These are phyloP conservation scores for Tritrichomonas foetus DNA, from an alignment of 208 protist genomes.

Conservation along the genomic window DNA sequence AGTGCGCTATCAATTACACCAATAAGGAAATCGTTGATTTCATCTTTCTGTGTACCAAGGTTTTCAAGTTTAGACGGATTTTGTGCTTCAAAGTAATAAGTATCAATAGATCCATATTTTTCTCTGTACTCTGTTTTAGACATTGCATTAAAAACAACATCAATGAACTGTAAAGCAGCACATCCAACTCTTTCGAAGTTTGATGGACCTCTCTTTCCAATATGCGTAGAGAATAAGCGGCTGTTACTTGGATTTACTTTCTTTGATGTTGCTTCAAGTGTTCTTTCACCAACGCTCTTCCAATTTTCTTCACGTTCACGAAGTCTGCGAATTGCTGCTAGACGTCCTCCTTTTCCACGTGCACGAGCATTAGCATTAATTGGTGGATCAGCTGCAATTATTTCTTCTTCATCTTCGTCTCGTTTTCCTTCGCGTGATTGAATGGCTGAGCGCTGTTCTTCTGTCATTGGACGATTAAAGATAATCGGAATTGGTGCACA, in stretches of 20 bases:
- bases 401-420: background rate
- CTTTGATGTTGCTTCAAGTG: background rate
- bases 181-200: no score
- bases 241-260: background rate
- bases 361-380: background rate
- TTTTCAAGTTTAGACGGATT: background rate
- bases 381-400: background rate
- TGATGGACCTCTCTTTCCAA: background rate
- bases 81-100: background rate
- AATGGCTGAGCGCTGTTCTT: background rate
- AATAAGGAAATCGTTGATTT: background rate
- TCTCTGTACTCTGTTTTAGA: background rate
- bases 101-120: background rate
- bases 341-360: background rate
- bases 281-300: slow-evolving; percentile 22
- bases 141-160: slow-evolving; percentile 20
- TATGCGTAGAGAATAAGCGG: background rate
- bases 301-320: background rate
- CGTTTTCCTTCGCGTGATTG: no score
- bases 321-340: background rate
- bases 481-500: background rate
- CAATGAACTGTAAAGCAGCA: background rate
- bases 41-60: background rate
- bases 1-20: background rate
- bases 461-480: background rate